Evolutionary conservation across 2,329 filamentous ascomycete species (phyloP), one percentile per base, ranked within the genome.

Genomic region (Pseudogymnoascus sp.): DNA sequence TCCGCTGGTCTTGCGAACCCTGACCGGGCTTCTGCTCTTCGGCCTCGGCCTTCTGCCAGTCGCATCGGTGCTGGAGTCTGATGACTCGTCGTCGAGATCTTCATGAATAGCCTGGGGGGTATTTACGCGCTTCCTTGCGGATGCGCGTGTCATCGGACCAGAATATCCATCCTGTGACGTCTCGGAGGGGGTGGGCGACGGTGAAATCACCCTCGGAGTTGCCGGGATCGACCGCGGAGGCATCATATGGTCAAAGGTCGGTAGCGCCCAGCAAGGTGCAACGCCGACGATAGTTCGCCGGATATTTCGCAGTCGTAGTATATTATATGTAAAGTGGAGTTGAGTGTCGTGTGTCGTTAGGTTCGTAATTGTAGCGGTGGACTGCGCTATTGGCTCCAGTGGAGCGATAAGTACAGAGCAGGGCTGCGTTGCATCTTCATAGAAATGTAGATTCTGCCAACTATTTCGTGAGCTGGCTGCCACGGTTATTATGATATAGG

Each of bases 141-240:
- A 87, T 36, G 91, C 93, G 70, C 91, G 86, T 66, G 91, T 96
- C 65, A 87, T 81, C 5, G 91, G 91, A 8, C 86, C 89, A 67
- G 85, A 86, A 75, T 96, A 87, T 65, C 82, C 82, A 72, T 88
- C 82, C 68, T 80, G 81, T 43, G 72, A 72, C 64, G 74, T 74
- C 63, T 88, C 85, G 21, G 85, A 87, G 1, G 86, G 86, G 1
- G 89, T 88, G 42, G 93, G 92, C 63, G 91, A 95, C 42, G 93
- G 92, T 11, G 91, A 96, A 69, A 95, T 96, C 69, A 97, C 90
- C 72, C 91, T 88, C 71, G 92, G 92, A 63, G 89, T 95, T 63
- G 84, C 83, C 63, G 93, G 92, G 64, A 95, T 80, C 69, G 80
- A 78, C 67, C 83, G 79, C 61, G 66, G 64, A 42, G 69, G 65